These are phyloP conservation scores for Zymoseptoria passerinii DNA, from an alignment of 2,329 filamentous ascomycete species.

Conservation along the genomic window DNA sequence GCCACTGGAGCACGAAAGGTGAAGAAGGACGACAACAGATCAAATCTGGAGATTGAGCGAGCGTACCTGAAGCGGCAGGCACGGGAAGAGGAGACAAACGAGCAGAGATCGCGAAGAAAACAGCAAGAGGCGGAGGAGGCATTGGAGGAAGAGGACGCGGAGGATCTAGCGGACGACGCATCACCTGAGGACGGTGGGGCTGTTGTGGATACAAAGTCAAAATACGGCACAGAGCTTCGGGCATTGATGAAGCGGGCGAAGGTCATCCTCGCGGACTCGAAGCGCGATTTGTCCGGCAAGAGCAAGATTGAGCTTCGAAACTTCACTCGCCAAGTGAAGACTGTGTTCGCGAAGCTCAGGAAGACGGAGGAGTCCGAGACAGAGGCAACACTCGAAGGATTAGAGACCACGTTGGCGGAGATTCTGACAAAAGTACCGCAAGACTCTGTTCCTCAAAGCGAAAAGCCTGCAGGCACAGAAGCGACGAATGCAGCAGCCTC, in stretches of 20 bases:
- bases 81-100: constrained; percentile 12
- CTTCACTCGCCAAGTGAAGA: constrained; percentile 59
- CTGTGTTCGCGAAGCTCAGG: constrained; percentile 50
- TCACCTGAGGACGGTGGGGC: constrained; percentile 1
- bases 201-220: constrained; percentile 3
- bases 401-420: constrained; percentile 30
- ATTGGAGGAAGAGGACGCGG: constrained; percentile 17
- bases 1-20: constrained; percentile 63
- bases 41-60: constrained; percentile 15
- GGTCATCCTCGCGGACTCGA: constrained; percentile 47
- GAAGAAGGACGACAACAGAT: constrained; percentile 23
- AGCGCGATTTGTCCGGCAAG: constrained; percentile 51
- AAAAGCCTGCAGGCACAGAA: constrained; percentile 18
- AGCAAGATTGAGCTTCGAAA: constrained; percentile 67
- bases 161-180: constrained; percentile 7
- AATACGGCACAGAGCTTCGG: constrained; percentile 40
- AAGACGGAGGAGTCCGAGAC: constrained; percentile 15
- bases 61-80: constrained; percentile 15
- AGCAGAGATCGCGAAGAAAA: constrained; percentile 11
- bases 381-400: constrained; percentile 22
- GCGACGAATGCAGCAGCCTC: constrained; percentile 8
- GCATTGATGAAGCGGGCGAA: constrained; percentile 51
- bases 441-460: constrained; percentile 15
- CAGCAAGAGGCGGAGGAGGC: constrained; percentile 13
- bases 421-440: constrained; percentile 41